phyloP scores from a whole-genome alignment of 73 alveolate species.

The Uronychia setigera region DNA sequence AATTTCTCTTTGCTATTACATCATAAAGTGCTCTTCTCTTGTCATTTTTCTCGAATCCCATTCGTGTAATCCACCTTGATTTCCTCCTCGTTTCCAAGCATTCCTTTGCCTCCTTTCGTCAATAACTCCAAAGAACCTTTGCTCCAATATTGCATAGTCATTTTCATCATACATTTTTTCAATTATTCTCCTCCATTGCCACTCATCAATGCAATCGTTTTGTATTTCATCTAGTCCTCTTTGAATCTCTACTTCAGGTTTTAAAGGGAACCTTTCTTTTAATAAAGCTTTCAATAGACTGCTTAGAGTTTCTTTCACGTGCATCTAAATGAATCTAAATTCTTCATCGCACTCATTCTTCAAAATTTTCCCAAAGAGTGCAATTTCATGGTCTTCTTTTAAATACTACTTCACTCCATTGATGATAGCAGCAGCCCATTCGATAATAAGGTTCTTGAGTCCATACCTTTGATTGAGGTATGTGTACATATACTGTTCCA shows the following conservation, averaged over 20 bases:
- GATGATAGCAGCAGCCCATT: conserved; percentile 96
- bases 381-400: conserved; percentile 93
- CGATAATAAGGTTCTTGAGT: conserved; percentile 88
- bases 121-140: conserved; percentile 23
- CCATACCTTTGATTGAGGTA: conserved; percentile 96
- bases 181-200: conserved; percentile 94
- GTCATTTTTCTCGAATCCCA: conserved; percentile 61
- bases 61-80: not conserved
- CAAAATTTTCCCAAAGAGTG: conserved; percentile 95
- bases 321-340: conserved; percentile 88
- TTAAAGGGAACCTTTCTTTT: conserved; percentile 86
- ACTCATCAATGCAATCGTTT: conserved; percentile 87
- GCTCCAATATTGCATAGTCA: conserved; percentile 77
- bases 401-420: conserved; percentile 89
- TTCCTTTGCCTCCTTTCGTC: not conserved
- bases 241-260: conserved; percentile 85
- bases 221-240: conserved; percentile 72
- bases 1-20: conserved; percentile 70
- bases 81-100: not conserved
- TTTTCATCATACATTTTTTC: conserved; percentile 95
- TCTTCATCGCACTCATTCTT: conserved; percentile 98
- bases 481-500: conserved; percentile 97
- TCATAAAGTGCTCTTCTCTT: conserved; percentile 79
- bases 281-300: conserved; percentile 82
- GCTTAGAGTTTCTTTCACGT: conserved; percentile 92